phyloP scores from a whole-genome alignment of 192 early-diverging fungal species.

The Phlyctochytrium arcticum region DNA sequence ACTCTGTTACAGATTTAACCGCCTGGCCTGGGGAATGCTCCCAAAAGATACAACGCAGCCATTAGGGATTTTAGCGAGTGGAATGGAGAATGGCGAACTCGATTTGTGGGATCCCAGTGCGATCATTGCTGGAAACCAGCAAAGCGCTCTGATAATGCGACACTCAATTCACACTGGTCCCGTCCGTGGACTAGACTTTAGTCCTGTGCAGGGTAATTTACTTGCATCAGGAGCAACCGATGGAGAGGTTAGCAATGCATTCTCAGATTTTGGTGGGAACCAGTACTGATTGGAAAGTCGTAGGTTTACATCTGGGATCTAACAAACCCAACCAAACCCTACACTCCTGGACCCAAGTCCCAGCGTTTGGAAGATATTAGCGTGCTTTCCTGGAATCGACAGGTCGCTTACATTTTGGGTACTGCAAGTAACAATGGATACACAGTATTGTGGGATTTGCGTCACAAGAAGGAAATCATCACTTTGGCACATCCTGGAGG shows the following conservation, averaged over 20 bases:
- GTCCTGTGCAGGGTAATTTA: conserved; percentile 77
- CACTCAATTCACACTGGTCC: conserved; percentile 77
- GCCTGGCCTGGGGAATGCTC: conserved; percentile 73
- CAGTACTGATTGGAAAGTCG: neutral
- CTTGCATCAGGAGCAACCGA: conserved; percentile 86
- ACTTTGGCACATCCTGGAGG: conserved; percentile 61
- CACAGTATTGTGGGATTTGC: conserved; percentile 95
- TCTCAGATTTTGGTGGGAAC: neutral
- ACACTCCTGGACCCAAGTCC: conserved; percentile 80
- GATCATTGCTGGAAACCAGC: conserved; percentile 62
- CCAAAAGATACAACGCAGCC: conserved; percentile 34
- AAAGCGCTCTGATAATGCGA: conserved; percentile 59
- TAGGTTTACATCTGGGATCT: conserved; percentile 96
- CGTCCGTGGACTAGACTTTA: conserved; percentile 91
- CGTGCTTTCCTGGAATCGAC: conserved; percentile 85
- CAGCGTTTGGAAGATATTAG: conserved; percentile 86
- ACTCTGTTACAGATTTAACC: conserved; percentile 69
- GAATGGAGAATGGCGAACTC: conserved; percentile 92
- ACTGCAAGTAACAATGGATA: conserved; percentile 86
- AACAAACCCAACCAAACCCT: conserved; percentile 79
- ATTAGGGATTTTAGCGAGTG: conserved; percentile 83
- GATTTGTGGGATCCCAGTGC: conserved; percentile 77
- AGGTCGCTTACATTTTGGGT: conserved; percentile 90
- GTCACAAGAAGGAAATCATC: conserved; percentile 80
- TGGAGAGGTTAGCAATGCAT: conserved; percentile 67